Conservation (phyloP, 2,329 filamentous ascomycete species). For the Colletotrichum lupini region DNA sequence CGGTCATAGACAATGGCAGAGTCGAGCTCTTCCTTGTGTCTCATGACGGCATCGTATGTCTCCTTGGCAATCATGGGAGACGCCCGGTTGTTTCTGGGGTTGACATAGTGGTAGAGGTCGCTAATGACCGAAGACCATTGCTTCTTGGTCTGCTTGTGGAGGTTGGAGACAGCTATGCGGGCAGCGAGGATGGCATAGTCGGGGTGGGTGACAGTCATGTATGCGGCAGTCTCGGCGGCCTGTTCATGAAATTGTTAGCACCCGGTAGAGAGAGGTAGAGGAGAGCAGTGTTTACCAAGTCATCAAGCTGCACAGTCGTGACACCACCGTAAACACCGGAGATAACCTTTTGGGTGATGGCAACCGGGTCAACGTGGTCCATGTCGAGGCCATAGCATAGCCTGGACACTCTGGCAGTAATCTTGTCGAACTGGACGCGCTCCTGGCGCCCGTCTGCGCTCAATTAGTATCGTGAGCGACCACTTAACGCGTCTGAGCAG, state of each 20-base stretch:
- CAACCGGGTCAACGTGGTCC: constrained; percentile 94
- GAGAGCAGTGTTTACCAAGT: constrained; percentile 78
- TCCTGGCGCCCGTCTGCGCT: constrained; percentile 94
- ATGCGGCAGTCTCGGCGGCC: constrained; percentile 98
- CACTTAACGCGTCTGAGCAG: background rate
- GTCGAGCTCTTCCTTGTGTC: constrained; percentile 96
- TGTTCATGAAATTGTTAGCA: constrained; percentile 51
- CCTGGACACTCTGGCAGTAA: constrained; percentile 96
- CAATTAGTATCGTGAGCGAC: background rate
- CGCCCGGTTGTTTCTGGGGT: constrained; percentile 85
- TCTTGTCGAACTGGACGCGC: constrained; percentile 99
- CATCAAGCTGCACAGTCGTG: constrained; percentile 94
- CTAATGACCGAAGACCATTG: constrained; percentile 96
- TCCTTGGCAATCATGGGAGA: constrained; percentile 96
- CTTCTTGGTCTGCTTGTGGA: constrained; percentile 99
- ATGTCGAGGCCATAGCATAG: constrained; percentile 97
- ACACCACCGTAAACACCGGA: constrained; percentile 99
- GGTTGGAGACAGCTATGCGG: constrained; percentile 98
- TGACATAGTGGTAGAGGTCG: constrained; percentile 95
- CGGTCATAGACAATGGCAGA: constrained; percentile 99
- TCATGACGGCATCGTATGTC: constrained; percentile 94
- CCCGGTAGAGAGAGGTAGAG: background rate
- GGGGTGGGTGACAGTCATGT: constrained; percentile 99
- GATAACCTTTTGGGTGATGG: constrained; percentile 99
- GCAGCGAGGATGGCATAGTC: constrained; percentile 99